A percentile compares a stretch with the other conserved stretches of the same genome.
Evolutionary conservation across 2,329 filamentous ascomycete genomes (phyloP).

Genomic region (Fusarium nisikadoi): DNA sequence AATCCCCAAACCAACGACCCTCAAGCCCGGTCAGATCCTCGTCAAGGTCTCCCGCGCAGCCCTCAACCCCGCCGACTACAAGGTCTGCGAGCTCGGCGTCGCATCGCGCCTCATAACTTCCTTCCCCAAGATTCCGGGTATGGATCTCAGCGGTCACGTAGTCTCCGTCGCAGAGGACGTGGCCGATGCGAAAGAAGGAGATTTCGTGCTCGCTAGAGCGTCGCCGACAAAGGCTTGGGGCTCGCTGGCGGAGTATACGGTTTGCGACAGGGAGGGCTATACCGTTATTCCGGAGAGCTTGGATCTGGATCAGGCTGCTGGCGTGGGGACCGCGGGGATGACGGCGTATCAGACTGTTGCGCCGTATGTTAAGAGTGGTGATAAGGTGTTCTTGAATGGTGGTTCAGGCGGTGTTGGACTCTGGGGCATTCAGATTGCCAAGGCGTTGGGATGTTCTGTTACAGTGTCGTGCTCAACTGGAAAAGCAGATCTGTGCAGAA

Average conservation of each 20-base stretch:
- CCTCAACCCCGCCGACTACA: constrained; percentile 63
- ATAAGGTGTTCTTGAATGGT: constrained; percentile 72
- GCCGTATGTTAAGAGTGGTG: constrained; percentile 60
- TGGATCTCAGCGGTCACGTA: constrained; percentile 64
- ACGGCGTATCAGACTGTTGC: constrained; percentile 62
- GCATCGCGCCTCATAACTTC: constrained; percentile 46
- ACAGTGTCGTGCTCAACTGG: constrained; percentile 68
- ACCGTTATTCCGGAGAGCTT: constrained; percentile 54
- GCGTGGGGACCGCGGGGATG: constrained; percentile 56
- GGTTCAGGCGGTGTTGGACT: constrained; percentile 72
- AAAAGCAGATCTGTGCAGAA: constrained; percentile 67
- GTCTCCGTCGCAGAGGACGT: constrained; percentile 47
- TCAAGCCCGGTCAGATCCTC: constrained; percentile 50
- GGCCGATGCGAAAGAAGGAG: constrained; percentile 50
- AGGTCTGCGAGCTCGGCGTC: constrained; percentile 55
- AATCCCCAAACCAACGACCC: constrained; percentile 32
- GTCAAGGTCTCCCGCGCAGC: constrained; percentile 56
- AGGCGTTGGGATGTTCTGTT: constrained; percentile 69
- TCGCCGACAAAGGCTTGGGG: constrained; percentile 49
- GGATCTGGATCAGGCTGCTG: constrained; percentile 55
- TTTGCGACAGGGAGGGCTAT: constrained; percentile 48
- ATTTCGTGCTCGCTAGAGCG: constrained; percentile 56
- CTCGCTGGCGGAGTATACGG: constrained; percentile 56
- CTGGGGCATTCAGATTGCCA: constrained; percentile 72
- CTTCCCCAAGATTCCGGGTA: constrained; percentile 57